phyloP scores from a whole-genome alignment of 2,329 filamentous ascomycete species.

The Pseudogymnoascus sp. region DNA sequence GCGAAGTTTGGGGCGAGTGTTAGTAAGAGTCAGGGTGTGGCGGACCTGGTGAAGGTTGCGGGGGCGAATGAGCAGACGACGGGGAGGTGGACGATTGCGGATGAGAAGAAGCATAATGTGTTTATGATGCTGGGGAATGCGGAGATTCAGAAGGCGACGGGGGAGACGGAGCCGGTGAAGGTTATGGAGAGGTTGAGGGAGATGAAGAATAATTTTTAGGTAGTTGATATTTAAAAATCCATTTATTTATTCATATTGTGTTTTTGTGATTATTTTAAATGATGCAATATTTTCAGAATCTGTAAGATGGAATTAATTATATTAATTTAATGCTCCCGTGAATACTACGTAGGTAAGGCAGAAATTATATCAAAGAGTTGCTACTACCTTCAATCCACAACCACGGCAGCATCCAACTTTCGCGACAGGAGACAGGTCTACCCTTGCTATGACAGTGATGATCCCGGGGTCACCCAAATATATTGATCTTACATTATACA shows the following conservation, averaged over 20 bases:
- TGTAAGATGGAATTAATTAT: too few species aligned
- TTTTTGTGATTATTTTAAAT: neutral
- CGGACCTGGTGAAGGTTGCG: slow-evolving; percentile 69
- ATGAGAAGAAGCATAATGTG: slow-evolving; percentile 96
- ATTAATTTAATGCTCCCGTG: too few species aligned
- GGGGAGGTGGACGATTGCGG: slow-evolving; percentile 91
- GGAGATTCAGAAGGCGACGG: slow-evolving; percentile 73
- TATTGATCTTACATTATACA: too few species aligned
- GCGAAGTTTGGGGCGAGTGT: slow-evolving; percentile 80
- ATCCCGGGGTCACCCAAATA: too few species aligned
- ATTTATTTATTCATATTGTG: neutral
- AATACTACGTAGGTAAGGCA: too few species aligned
- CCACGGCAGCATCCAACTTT: too few species aligned
- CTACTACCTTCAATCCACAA: too few species aligned
- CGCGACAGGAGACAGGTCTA: too few species aligned
- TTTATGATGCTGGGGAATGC: slow-evolving; percentile 93
- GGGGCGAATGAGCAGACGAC: slow-evolving; percentile 79
- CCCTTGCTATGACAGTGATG: too few species aligned
- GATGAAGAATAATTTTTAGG: slow-evolving; percentile 63
- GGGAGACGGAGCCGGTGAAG: slow-evolving; percentile 68
- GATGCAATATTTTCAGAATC: too few species aligned
- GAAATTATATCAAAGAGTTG: too few species aligned
- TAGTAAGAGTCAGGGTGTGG: slow-evolving; percentile 63
- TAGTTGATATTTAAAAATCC: neutral
- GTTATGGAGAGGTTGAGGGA: slow-evolving; percentile 82